Percentiles rank a stretch among this genome's conserved stretches.
Evolutionary conservation across 768 basidiomycete genomes (phyloP).

Genomic region (Mrakia gelida): DNA sequence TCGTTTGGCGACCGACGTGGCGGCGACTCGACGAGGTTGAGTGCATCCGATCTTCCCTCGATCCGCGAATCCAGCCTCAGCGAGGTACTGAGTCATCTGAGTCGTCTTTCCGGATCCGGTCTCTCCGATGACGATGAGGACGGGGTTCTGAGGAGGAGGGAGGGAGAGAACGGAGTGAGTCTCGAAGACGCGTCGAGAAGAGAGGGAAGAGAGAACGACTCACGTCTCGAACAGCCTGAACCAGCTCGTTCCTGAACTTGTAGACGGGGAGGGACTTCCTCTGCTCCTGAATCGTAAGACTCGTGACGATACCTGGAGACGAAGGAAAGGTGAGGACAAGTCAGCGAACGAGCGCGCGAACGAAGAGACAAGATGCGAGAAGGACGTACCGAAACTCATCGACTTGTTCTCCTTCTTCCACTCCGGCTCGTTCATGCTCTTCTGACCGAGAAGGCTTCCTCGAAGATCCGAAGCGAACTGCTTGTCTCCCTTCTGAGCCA

Average conservation of each 20-base stretch:
- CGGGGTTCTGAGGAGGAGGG: slow-evolving; percentile 65
- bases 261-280: slow-evolving; percentile 86
- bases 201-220: slow-evolving; percentile 38
- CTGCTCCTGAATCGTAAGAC: slow-evolving; percentile 87
- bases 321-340: neutral
- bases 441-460: slow-evolving; percentile 64
- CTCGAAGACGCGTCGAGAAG: neutral
- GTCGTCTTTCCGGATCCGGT: slow-evolving; percentile 99
- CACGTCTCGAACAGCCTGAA: slow-evolving; percentile 87
- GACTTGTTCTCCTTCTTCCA: slow-evolving; percentile 94
- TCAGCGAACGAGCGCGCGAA: neutral
- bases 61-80: slow-evolving; percentile 89
- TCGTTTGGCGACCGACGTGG: slow-evolving; percentile 98
- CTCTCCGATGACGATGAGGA: slow-evolving; percentile 96
- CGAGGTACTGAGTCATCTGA: slow-evolving; percentile 97
- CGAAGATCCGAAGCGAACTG: slow-evolving; percentile 91
- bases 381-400: slow-evolving; percentile 68
- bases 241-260: slow-evolving; percentile 82
- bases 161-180: slow-evolving; percentile 4
- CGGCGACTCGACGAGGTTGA: slow-evolving; percentile 97
- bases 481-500: slow-evolving; percentile 80
- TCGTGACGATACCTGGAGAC: slow-evolving; percentile 62
- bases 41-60: slow-evolving; percentile 90
- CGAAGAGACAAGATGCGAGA: neutral
- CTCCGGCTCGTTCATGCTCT: slow-evolving; percentile 71